Evolutionary conservation across 2,329 filamentous ascomycete species (phyloP).

Genomic region (Epicoccum nigrum): DNA sequence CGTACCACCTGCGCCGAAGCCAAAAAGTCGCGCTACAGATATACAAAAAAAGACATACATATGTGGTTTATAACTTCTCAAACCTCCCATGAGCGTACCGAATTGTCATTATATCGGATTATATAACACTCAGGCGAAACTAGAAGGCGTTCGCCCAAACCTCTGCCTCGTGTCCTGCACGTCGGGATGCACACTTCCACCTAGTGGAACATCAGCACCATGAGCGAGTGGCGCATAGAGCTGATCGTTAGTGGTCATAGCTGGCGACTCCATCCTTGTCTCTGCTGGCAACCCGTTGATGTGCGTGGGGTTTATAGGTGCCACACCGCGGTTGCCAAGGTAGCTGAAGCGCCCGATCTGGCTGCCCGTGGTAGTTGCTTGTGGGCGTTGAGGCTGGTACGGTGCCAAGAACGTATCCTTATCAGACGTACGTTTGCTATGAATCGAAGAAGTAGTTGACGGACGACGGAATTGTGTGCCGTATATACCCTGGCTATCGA

Average conservation of each 20-base stretch:
- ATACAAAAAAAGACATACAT: no score
- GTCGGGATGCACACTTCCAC: conserved; percentile 20
- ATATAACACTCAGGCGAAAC: no score
- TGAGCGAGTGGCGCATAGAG: conserved; percentile 20
- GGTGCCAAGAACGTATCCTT: conserved; percentile 1
- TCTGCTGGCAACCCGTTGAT: conserved; percentile 6
- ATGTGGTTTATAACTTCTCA: no score
- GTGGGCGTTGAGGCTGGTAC: conserved; percentile 15
- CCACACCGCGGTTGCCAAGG: conserved; percentile 19
- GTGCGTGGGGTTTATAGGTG: conserved; percentile 7
- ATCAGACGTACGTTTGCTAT: conserved; percentile 17
- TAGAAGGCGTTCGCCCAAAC: conserved; percentile 18
- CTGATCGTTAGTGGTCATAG: conserved; percentile 24
- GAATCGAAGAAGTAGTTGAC: conserved; percentile 2
- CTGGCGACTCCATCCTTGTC: conserved; percentile 17
- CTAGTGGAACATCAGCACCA: conserved; percentile 21
- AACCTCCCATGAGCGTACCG: background rate
- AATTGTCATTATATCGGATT: no score
- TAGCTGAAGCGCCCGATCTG: conserved; percentile 25
- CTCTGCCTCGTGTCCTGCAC: conserved; percentile 9
- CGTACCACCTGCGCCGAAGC: background rate
- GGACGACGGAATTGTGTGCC: conserved; percentile 17
- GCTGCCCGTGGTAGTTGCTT: conserved; percentile 12
- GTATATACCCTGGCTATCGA: conserved; percentile 15
- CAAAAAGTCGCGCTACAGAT: no score